Conservation (phyloP, 495 filamentous ascomycete genomes). For the Cenococcum geophilum region DNA sequence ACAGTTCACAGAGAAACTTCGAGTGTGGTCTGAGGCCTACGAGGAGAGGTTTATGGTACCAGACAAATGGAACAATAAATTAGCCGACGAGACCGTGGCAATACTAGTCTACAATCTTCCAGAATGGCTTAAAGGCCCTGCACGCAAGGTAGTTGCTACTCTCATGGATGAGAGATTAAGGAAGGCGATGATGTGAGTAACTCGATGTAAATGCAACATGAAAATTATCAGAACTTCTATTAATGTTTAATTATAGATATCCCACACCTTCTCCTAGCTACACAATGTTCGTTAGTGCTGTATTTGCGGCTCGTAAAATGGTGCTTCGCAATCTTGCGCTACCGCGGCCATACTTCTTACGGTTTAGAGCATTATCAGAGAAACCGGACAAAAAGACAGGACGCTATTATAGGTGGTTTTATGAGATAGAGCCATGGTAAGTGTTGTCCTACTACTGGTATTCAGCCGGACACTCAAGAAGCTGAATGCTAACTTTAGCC, state of each 20-base stretch:
- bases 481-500: too few relatives aligned
- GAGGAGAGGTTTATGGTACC: slow-evolving; percentile 51
- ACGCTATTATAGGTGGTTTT: slow-evolving; percentile 46
- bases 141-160: slow-evolving; percentile 47
- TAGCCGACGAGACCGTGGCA: slow-evolving; percentile 51
- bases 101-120: slow-evolving; percentile 58
- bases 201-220: too few relatives aligned
- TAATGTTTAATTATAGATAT: slow-evolving; percentile 37
- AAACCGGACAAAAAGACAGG: slow-evolving; percentile 44
- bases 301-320: slow-evolving; percentile 47
- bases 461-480: neutral
- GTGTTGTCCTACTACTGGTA: too few relatives aligned
- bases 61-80: slow-evolving; percentile 45
- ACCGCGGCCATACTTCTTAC: slow-evolving; percentile 48
- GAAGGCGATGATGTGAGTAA: slow-evolving; percentile 57
- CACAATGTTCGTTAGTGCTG: slow-evolving; percentile 38
- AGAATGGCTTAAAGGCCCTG: slow-evolving; percentile 43
- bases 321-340: slow-evolving; percentile 51
- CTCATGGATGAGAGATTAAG: slow-evolving; percentile 60
- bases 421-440: slow-evolving; percentile 39
- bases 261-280: slow-evolving; percentile 41
- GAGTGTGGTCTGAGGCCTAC: slow-evolving; percentile 17
- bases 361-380: slow-evolving; percentile 40
- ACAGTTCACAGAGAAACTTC: slow-evolving; percentile 16
- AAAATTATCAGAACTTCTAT: too few relatives aligned